A percentile compares a stretch with the other conserved stretches of the same genome.
Conservation (phyloP, 2,329 filamentous ascomycete genomes). For the Seiridium cupressi region DNA sequence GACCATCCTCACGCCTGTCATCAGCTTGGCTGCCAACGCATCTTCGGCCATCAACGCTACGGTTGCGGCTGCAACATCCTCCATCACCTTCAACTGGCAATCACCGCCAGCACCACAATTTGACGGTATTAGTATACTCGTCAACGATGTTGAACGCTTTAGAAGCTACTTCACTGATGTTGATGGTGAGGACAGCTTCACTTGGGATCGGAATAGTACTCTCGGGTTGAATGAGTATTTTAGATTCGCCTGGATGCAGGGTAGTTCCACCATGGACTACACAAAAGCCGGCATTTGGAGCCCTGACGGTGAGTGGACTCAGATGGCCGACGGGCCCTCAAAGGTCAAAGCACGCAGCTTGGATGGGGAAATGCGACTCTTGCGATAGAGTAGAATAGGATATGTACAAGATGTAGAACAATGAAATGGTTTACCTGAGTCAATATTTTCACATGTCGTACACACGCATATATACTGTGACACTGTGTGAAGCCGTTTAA, state of each 20-base stretch:
- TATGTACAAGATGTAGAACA: too few species aligned
- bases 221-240: slow-evolving; percentile 66
- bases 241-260: slow-evolving; percentile 71
- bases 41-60: not conserved
- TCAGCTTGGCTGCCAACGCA: slow-evolving; percentile 37
- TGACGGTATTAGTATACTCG: slow-evolving; percentile 75
- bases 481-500: too few species aligned
- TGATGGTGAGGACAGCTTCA: slow-evolving; percentile 45
- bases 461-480: too few species aligned
- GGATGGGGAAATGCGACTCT: slow-evolving; percentile 8
- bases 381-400: not conserved
- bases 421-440: too few species aligned
- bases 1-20: slow-evolving; percentile 43
- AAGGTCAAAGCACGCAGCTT: slow-evolving; percentile 32
- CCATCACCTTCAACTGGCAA: slow-evolving; percentile 62
- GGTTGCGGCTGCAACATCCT: slow-evolving; percentile 45
- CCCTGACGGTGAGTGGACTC: slow-evolving; percentile 60
- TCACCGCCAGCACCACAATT: slow-evolving; percentile 49
- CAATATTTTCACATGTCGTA: too few species aligned
- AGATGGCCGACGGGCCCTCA: slow-evolving; percentile 63
- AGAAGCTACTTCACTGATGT: slow-evolving; percentile 66
- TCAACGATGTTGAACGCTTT: slow-evolving; percentile 84
- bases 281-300: slow-evolving; percentile 74
- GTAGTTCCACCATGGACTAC: slow-evolving; percentile 65
- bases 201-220: slow-evolving; percentile 53